These are phyloP conservation scores for Sporopachydermia cereana DNA, from an alignment of 1,139 yeast species.

Conservation along the genomic window DNA sequence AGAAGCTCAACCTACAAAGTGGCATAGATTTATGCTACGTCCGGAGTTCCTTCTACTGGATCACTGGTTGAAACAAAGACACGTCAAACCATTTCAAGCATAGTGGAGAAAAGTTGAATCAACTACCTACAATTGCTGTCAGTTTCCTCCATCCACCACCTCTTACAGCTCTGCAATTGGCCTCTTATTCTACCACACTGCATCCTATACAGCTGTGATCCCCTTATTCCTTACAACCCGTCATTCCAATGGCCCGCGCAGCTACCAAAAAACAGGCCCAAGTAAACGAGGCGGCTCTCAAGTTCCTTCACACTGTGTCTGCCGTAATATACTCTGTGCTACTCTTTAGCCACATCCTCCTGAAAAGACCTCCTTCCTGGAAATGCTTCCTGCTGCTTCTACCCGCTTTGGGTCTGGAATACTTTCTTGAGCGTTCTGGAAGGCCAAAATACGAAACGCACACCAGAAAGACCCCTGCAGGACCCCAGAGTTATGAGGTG, in stretches of 20 bases:
- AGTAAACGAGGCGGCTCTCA: constrained; percentile 41
- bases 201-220: neutral
- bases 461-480: neutral
- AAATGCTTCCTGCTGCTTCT: constrained; percentile 42
- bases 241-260: constrained; percentile 42
- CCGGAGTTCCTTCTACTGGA: too few relatives aligned
- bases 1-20: too few relatives aligned
- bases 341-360: constrained; percentile 29
- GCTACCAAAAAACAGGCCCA: constrained; percentile 60
- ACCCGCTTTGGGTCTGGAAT: constrained; percentile 47
- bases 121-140: too few relatives aligned
- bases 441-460: constrained; percentile 40
- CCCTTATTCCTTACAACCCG: neutral
- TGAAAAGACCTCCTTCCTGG: constrained; percentile 43
- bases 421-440: constrained; percentile 50
- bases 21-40: too few relatives aligned
- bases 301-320: constrained; percentile 41
- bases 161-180: neutral
- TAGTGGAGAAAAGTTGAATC: too few relatives aligned
- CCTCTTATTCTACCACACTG: neutral
- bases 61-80: too few relatives aligned
- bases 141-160: too few relatives aligned
- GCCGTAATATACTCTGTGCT: constrained; percentile 32
- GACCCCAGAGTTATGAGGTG: constrained; percentile 6
- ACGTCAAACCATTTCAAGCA: too few relatives aligned